These are phyloP conservation scores for Didymella segeticola DNA, from an alignment of 2,329 filamentous ascomycete species.

Conservation along the genomic window DNA sequence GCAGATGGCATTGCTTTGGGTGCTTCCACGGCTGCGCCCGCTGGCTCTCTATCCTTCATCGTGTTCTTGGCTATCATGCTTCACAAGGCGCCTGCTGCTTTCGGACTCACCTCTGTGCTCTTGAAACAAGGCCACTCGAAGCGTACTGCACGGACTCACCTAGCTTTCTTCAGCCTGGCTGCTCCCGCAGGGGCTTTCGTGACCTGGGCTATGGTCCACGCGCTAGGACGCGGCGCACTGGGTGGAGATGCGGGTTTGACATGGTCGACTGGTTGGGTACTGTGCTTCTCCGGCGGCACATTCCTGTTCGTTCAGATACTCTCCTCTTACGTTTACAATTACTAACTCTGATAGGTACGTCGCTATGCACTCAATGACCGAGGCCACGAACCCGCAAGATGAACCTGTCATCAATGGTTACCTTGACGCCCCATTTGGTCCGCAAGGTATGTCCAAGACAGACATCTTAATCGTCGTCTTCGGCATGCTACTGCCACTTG, in stretches of 20 bases:
- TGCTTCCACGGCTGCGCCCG: constrained; percentile 71
- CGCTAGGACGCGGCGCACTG: constrained; percentile 69
- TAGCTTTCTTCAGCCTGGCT: constrained; percentile 89
- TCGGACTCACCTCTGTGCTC: constrained; percentile 88
- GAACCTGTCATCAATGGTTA: constrained; percentile 55
- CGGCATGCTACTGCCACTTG: constrained; percentile 78
- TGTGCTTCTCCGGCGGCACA: constrained; percentile 95
- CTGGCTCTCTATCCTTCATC: constrained; percentile 77
- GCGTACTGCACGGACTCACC: constrained; percentile 79
- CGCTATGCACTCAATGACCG: constrained; percentile 98
- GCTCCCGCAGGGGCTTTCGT: constrained; percentile 84
- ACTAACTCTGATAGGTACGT: constrained; percentile 72
- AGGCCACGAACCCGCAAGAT: constrained; percentile 58
- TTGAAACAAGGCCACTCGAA: constrained; percentile 92
- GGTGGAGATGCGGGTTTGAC: constrained; percentile 68
- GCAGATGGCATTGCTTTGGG: constrained; percentile 96
- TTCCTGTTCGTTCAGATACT: constrained; percentile 76
- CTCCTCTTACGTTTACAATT: background rate
- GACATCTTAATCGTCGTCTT: constrained; percentile 70
- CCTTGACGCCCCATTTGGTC: constrained; percentile 58
- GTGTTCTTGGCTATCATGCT: constrained; percentile 97
- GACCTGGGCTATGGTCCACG: constrained; percentile 80
- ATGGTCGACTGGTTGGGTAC: constrained; percentile 90
- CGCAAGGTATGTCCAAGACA: constrained; percentile 57
- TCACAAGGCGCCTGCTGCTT: constrained; percentile 94